Percentiles rank a stretch among this genome's conserved stretches.
Evolutionary conservation across 2,329 filamentous ascomycete genomes (phyloP).

Genomic region (Drechslerella coelobrocha): DNA sequence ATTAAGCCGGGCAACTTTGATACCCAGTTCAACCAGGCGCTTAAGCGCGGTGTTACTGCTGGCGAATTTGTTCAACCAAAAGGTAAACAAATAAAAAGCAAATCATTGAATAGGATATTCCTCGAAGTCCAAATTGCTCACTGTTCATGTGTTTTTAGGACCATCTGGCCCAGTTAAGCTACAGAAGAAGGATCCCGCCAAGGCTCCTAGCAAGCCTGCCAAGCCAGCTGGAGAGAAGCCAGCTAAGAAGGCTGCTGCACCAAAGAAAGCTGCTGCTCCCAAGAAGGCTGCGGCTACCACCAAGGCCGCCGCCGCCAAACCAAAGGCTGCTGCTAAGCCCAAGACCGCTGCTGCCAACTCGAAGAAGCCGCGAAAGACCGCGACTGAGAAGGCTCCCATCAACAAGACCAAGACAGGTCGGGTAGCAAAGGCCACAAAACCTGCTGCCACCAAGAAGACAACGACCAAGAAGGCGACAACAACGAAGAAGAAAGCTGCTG

Average conservation of each 20-base stretch:
- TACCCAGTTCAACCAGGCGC: conserved; percentile 39
- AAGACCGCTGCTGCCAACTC: conserved; percentile 27
- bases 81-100: conserved; percentile 5
- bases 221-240: conserved; percentile 33
- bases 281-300: conserved; percentile 22
- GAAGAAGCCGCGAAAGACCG: conserved; percentile 40
- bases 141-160: conserved; percentile 4
- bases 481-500: conserved; percentile 38
- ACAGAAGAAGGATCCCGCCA: conserved; percentile 46
- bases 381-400: conserved; percentile 27
- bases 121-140: too few species aligned
- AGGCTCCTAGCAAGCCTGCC: conserved; percentile 21
- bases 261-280: conserved; percentile 17
- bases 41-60: conserved; percentile 36
- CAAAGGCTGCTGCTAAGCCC: conserved; percentile 26
- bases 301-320: conserved; percentile 15
- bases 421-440: conserved; percentile 34
- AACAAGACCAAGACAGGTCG: conserved; percentile 43
- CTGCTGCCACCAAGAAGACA: conserved; percentile 25
- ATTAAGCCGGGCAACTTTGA: conserved; percentile 48
- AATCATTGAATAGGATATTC: too few species aligned
- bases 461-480: conserved; percentile 23
- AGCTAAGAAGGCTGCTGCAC: conserved; percentile 13
- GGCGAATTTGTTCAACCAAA: conserved; percentile 48
- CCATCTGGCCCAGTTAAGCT: conserved; percentile 47